A percentile compares a stretch with the other conserved stretches of the same genome.
Evolutionary conservation across 495 filamentous ascomycete genomes (phyloP).

Genomic region (Podospora australis): DNA sequence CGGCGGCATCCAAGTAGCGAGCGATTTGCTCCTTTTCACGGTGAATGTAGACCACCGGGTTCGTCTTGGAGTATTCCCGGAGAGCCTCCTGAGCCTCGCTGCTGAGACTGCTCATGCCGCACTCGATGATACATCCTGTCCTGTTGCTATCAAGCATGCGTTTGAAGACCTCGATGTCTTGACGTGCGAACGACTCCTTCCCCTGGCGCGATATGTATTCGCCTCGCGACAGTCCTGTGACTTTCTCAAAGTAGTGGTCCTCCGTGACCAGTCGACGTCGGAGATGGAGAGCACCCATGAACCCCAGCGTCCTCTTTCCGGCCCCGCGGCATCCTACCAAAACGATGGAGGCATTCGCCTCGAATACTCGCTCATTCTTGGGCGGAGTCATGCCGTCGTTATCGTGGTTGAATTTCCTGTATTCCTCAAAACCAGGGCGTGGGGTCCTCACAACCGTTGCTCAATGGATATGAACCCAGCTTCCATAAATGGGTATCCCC

Average conservation of each 20-base stretch:
- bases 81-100: conserved; percentile 54
- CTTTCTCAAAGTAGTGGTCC: conserved; percentile 63
- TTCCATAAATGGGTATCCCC: too few relatives aligned
- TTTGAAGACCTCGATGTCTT: conserved; percentile 57
- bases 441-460: too few relatives aligned
- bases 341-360: conserved; percentile 60
- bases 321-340: conserved; percentile 69
- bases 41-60: conserved; percentile 70
- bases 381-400: conserved; percentile 18
- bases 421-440: too few relatives aligned
- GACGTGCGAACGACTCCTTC: conserved; percentile 51
- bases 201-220: conserved; percentile 56
- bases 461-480: too few relatives aligned
- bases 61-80: conserved; percentile 50
- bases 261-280: conserved; percentile 64
- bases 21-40: conserved; percentile 62
- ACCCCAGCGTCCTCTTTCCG: conserved; percentile 69
- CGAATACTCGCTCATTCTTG: conserved; percentile 45
- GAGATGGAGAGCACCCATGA: conserved; percentile 68
- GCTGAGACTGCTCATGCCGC: conserved; percentile 49
- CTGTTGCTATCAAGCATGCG: conserved; percentile 60
- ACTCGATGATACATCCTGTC: conserved; percentile 64
- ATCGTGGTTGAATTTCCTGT: neutral
- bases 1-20: conserved; percentile 53
- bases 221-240: conserved; percentile 55